Base-by-base conservation (phyloP, 805 yeast species). In the Kregervanrija delftensis region DNA sequence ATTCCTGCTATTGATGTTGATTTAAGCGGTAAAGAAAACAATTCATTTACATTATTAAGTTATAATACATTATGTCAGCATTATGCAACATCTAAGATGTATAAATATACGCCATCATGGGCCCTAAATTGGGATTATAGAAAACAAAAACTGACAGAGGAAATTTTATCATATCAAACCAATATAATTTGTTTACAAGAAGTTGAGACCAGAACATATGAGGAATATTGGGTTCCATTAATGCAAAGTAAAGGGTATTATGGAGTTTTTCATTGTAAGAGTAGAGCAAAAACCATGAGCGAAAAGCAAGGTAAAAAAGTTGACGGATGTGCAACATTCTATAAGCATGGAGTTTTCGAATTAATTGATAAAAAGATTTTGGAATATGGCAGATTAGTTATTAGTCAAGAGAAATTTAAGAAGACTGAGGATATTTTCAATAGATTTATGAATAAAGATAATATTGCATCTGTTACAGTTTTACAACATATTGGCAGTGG, bases 271-370 rank as follows among this genome's bases (percentile, higher is more conserved):
- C 86, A 82, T 65, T 85, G 84, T 44, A 93, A 93, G 66, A 85
- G 95, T 22, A 77, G 99, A 60, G 90, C 96, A 1, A 86, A 86
- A 66, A 89, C 97, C 10, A 86, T 88, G 95, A 67, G 73, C 49
- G 83, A 81, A 48, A 70, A 68, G 47, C 96, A 87, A 53, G 81
- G 95, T 22, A 83, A 83, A 63, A 86, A 85, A 57, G 99, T 93
- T 39, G 99, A 93, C 64, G 99, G 99, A 11, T 93, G 99, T 73
- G 97, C 97, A n/a, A 81, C 90, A 1, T 91, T 91, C 61, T 93
- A 75, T 70, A 83, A 78, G 56, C 69, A 77, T 32, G 65, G 72
- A 40, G 81, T 83, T 59, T 88, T 91, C 64, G 74, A 77, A 46
- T 69, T 90, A 49, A 55, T 83, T 35, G 90, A 79, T 54, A 81